phyloP scores from a whole-genome alignment of 2,329 filamentous ascomycete species.

The Colletotrichum nymphaeae region DNA sequence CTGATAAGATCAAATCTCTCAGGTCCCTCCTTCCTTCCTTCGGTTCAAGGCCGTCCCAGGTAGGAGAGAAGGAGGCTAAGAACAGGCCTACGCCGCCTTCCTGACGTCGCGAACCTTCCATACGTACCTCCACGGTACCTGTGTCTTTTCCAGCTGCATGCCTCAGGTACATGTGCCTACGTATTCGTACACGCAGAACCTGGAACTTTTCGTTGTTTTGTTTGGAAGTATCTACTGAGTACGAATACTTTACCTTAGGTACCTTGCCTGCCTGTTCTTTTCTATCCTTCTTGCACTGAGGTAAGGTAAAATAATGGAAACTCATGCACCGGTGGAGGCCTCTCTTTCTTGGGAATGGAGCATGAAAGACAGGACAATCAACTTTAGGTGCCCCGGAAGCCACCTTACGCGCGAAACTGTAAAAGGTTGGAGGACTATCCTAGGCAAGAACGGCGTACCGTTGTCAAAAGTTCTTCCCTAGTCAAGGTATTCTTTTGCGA shows the following conservation, averaged over 20 bases:
- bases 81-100: background rate
- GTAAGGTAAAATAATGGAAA: background rate
- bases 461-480: background rate
- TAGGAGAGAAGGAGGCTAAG: background rate
- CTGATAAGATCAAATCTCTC: conserved; percentile 60
- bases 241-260: too few species aligned
- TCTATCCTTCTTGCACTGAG: background rate
- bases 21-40: background rate
- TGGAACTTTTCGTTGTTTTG: background rate
- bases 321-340: background rate
- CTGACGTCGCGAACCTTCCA: background rate
- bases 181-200: background rate
- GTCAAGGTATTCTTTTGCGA: background rate
- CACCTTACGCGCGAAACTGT: too few species aligned
- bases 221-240: too few species aligned
- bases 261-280: background rate
- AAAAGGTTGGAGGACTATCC: background rate
- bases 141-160: background rate
- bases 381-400: background rate
- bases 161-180: background rate
- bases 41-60: background rate
- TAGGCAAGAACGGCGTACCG: background rate
- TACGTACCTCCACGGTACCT: background rate
- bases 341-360: background rate
- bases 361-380: background rate